Evolutionary conservation across 805 yeast species (phyloP), one percentile per base, ranked within the genome.

Genomic region (Yarrowia phangngaensis): DNA sequence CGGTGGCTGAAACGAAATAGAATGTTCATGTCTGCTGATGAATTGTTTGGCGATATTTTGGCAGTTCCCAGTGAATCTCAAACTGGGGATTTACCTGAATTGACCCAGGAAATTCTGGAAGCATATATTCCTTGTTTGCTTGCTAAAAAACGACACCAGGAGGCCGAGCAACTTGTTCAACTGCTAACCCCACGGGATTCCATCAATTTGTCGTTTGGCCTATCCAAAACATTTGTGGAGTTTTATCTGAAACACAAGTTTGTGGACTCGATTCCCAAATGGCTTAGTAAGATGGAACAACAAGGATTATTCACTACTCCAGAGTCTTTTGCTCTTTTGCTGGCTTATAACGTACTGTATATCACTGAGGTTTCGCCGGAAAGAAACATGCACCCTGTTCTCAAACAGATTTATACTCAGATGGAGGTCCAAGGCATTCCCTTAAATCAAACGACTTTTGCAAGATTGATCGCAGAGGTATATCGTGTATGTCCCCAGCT

Each of bases 301-400:
- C 20, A 28, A 9, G 35, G 35, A 29, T 22, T 29, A 28, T 41
- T 41, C 13, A 41, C 34, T 3, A 41, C 34, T 4, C 48, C 48
- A 6, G 34, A 50, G 38, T 35, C 52, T 30, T 40, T 50, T 13
- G 54, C 40, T 24, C 29, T 49, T 34, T 16, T 31, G 9, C 20
- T 29, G 20, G 15, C 20, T 3, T 50, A 31, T 29, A 28, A 40
- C 26, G 38, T 32, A 5, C 23, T 38, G 13, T 38, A 38, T 19
- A 29, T 41, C 22, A 41, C 48, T 4, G 35, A 29, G 29, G 35
- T 23, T 7, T 20, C 35, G 11, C 48, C 34, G 4, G 29, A 41
- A 3, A 20, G 29, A 3, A 20, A 20, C 8, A 7, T 41, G 11
- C 8, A n/a, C 15, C 48, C 48, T 12, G 35, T 41, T 11, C 35